Evolutionary conservation across 805 yeast species (phyloP), one percentile per base, ranked within the genome.

Genomic region (Yarrowia divulgata): DNA sequence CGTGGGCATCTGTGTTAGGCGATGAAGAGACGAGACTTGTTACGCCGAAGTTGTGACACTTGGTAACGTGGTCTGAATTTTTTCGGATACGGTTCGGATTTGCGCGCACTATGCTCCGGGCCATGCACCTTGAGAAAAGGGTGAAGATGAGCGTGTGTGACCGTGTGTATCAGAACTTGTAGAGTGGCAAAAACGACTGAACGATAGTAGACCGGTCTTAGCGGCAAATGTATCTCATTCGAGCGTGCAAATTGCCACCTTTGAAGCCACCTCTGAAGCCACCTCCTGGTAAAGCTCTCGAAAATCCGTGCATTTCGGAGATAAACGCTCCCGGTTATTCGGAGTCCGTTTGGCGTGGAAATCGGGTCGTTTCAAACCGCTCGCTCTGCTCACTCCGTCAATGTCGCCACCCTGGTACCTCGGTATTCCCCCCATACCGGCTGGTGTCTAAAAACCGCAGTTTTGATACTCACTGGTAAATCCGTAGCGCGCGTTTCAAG

Each of bases 1-100:
- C 50, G 66, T 23, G 13, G 66, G 66, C 66, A 45, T 58, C 49
- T 58, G 39, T 29, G 64, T 58, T 58, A 58, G 64, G 29, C 29
- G 29, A 23, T 23, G 29, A 23, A 23, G 29, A 23, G 29, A 23
- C 29, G 29, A n/a, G n/a, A 4, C 29, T 23, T 23, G 29, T 23
- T 23, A 23, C 29, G 29, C 29, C 29, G 29, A 23, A 23, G 29
- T 23, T 23, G 29, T 23, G 29, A 23, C 29, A 23, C 29, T 23
- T 23, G 29, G 29, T 23, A 23, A 23, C 29, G 29, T 23, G 29
- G 2, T 23, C 29, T 23, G 49, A 45, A 8, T 29, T 54, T 57
- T 57, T 57, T 57, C 63, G 63, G 63, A 29, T 42, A 29, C 48
- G 63, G 63, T 39, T 39, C 46, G 60, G 60, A 52, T 50, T 50